Evolutionary conservation across 805 yeast species (phyloP).

Genomic region (Millerozyma acaciae): DNA sequence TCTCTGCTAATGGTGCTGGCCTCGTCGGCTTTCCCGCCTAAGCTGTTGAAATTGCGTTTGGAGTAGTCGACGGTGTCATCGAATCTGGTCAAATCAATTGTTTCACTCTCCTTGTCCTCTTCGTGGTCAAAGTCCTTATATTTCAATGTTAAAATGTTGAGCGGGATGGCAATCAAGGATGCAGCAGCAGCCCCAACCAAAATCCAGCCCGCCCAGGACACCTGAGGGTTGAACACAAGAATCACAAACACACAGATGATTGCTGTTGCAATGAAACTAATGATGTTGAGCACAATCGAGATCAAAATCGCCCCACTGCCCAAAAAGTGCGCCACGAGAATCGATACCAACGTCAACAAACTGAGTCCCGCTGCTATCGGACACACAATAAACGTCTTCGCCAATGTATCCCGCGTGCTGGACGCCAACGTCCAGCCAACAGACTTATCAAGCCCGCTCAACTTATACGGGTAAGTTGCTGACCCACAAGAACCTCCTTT

Average conservation of each 20-base stretch:
- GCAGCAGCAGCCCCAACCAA: conserved; percentile 63
- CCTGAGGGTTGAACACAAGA: conserved; percentile 59
- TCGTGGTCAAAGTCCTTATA: conserved; percentile 22
- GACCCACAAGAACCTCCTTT: conserved; percentile 33
- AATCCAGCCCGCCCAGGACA: conserved; percentile 72
- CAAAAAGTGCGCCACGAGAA: conserved; percentile 23
- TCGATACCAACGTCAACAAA: conserved; percentile 30
- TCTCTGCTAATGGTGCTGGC: conserved; percentile 22
- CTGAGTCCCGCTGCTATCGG: conserved; percentile 69
- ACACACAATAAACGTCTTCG: conserved; percentile 51
- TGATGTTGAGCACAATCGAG: conserved; percentile 41
- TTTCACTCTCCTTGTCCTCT: conserved; percentile 14
- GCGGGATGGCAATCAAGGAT: conserved; percentile 48
- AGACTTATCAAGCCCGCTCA: conserved; percentile 22
- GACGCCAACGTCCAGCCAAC: conserved; percentile 48
- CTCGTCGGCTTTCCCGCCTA: conserved; percentile 11
- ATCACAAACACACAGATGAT: conserved; percentile 52
- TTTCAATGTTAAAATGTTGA: conserved; percentile 34
- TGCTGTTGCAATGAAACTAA: conserved; percentile 54
- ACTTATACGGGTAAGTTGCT: conserved; percentile 45
- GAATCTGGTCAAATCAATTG: conserved; percentile 13
- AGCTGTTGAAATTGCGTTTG: conserved; percentile 10
- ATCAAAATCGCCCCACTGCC: conserved; percentile 25
- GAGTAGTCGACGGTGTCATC: conserved; percentile 18
- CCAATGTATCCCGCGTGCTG: conserved; percentile 47